Evolutionary conservation across 1,284 basidiomycete species (phyloP), one percentile per base, ranked within the genome.

Genomic region (Fomes fomentarius): DNA sequence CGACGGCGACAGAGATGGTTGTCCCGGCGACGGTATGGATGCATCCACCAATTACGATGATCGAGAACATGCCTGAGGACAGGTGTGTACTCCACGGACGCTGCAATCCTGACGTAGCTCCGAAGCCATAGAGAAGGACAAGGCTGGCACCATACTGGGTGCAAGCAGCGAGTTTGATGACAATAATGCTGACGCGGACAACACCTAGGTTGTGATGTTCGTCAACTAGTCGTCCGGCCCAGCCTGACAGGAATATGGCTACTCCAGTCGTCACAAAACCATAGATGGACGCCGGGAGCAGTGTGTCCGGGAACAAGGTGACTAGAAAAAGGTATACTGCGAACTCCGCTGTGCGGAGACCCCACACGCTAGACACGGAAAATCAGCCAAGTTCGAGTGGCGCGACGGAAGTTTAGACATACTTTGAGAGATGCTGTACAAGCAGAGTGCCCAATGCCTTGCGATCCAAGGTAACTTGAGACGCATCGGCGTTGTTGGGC

Each of bases 261-360:
- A 65, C 61, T 17, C 71, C 72, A 1, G 77, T 78, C 0, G 74
- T 74, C 47, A 72, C 63, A 52, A 79, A 77, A 12, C 77, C 77
- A 56, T 78, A 80, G 37, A 83, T 64, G 5, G 80, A 81, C 0
- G 80, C 75, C 1, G 80, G 80, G 0, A 83, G 69, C 1, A 82
- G 70, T 1, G 80, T 79, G 47, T 73, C 67, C n/a, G 76, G 74
- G 65, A 79, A 82, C 21, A 78, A 66, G 6, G 69, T 66, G 47
- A 82, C 74, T 46, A 82, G 71, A 61, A 77, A 77, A 15, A 83
- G 63, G 39, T 78, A 78, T 10, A 76, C 69, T 0, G 76, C 74
- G 50, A 79, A 80, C 62, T 79, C 78, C 10, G 73, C 72, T 0
- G 73, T 74, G 44, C 76, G 67, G 44, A 72, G 72, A 0, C 74